These are phyloP conservation scores for Fraxinus sp. DNA, from an alignment of 305 asterid genomes.

Conservation along the genomic window DNA sequence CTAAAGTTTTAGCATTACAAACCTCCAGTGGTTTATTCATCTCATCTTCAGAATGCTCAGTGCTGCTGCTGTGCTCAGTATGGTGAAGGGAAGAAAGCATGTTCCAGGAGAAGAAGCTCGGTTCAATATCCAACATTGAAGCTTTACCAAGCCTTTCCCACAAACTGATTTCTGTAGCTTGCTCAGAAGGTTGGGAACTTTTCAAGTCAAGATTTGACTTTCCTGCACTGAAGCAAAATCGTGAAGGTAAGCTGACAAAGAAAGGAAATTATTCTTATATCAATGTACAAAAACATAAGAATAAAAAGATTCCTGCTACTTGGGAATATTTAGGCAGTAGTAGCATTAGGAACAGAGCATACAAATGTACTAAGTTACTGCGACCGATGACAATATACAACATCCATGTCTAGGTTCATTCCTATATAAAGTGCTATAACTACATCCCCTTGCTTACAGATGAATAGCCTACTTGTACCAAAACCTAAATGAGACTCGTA, in stretches of 20 bases:
- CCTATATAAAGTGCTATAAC: background rate
- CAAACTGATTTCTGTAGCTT: conserved; percentile 64
- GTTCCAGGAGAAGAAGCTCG: conserved; percentile 79
- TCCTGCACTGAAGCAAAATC: conserved; percentile 57
- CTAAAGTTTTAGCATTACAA: conserved; percentile 22
- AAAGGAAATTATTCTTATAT: background rate
- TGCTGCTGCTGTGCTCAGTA: conserved; percentile 78
- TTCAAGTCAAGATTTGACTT: conserved; percentile 46
- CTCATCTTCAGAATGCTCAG: conserved; percentile 95
- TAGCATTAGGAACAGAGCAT: background rate
- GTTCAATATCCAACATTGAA: conserved; percentile 78
- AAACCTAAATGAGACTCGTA: conserved; percentile 10
- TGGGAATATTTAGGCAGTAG: conserved; percentile 5
- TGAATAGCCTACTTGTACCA: background rate
- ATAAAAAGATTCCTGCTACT: background rate
- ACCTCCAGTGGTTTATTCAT: conserved; percentile 87
- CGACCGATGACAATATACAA: background rate
- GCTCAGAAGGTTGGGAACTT: conserved; percentile 53
- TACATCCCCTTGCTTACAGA: background rate
- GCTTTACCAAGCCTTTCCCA: conserved; percentile 97
- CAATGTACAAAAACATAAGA: conserved; percentile 9
- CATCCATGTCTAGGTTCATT: background rate
- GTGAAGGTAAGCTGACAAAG: conserved; percentile 8
- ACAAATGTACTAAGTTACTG: background rate
- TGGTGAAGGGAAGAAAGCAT: conserved; percentile 89